phyloP scores from a whole-genome alignment of 495 filamentous ascomycete genomes.

The Penicillium angulare region DNA sequence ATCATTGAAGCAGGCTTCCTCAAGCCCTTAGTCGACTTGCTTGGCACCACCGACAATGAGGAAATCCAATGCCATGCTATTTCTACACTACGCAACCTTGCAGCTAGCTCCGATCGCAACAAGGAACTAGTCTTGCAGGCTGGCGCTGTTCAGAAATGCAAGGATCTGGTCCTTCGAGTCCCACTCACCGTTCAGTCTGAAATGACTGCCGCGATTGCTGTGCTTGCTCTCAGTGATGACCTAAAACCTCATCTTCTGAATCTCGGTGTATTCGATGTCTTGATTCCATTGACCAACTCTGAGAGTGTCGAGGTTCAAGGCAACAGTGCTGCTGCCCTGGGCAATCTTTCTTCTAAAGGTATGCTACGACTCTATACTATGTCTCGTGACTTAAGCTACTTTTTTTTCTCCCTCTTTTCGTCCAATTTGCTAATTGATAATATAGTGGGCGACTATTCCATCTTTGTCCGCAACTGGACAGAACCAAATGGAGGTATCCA shows the following conservation, averaged over 20 bases:
- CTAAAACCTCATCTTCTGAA: conserved; percentile 89
- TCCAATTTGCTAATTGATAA: background rate
- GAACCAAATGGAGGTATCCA: conserved; percentile 93
- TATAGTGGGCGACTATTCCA: conserved; percentile 90
- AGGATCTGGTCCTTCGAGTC: conserved; percentile 90
- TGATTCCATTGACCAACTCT: conserved; percentile 92
- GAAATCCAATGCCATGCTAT: conserved; percentile 99
- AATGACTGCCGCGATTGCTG: conserved; percentile 98
- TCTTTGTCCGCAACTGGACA: conserved; percentile 91
- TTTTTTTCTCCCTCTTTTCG: background rate
- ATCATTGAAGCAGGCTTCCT: conserved; percentile 98
- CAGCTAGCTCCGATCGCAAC: conserved; percentile 94
- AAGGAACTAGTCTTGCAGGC: conserved; percentile 95
- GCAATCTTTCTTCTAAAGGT: conserved; percentile 98
- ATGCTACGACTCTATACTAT: too few relatives aligned
- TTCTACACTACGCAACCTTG: conserved; percentile 91
- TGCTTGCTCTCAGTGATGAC: conserved; percentile 94
- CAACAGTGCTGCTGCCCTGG: conserved; percentile 93
- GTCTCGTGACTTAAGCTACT: background rate
- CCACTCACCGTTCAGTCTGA: conserved; percentile 95
- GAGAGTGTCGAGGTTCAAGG: conserved; percentile 97
- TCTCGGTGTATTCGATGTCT: conserved; percentile 91
- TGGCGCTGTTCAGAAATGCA: conserved; percentile 97
- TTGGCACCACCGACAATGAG: conserved; percentile 95
- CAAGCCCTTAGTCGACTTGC: conserved; percentile 85